Conservation (phyloP, 225 moss, liverwort and hornwort species). For the Marchantia paleacea region DNA sequence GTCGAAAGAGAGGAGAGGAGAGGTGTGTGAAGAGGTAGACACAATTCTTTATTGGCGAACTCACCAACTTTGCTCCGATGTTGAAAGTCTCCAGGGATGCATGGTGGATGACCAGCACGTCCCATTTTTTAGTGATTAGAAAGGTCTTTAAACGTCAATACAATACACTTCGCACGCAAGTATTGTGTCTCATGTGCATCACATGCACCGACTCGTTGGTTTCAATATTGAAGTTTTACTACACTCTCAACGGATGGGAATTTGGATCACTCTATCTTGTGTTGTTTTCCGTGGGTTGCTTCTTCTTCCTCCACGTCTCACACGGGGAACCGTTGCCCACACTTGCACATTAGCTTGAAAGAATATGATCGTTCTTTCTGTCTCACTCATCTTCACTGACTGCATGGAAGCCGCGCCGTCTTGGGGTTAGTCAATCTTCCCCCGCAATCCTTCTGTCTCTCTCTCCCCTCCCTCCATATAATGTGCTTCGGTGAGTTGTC, state of each 20-base stretch:
- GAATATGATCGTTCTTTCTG: too few relatives aligned
- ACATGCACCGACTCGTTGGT: background rate
- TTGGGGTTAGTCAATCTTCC: too few relatives aligned
- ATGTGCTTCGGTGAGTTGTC: too few relatives aligned
- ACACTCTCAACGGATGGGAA: background rate
- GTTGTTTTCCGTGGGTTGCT: too few relatives aligned
- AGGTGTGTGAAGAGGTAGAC: constrained; percentile 5
- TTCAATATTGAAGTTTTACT: too few relatives aligned
- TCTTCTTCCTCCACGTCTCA: too few relatives aligned
- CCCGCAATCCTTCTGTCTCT: too few relatives aligned
- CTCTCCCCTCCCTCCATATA: too few relatives aligned
- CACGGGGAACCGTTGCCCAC: too few relatives aligned
- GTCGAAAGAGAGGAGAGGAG: background rate
- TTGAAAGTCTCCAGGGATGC: background rate
- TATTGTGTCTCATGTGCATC: background rate
- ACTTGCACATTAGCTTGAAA: too few relatives aligned
- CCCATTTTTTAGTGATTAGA: background rate
- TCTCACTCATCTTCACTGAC: too few relatives aligned
- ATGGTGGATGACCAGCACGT: background rate
- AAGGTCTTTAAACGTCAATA: background rate
- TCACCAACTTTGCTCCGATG: background rate
- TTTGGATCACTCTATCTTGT: background rate
- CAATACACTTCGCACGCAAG: background rate
- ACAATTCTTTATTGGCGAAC: background rate
- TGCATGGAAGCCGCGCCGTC: too few relatives aligned